Conservation (phyloP, 1,284 basidiomycete genomes). For the Rhodotorula sp. region DNA sequence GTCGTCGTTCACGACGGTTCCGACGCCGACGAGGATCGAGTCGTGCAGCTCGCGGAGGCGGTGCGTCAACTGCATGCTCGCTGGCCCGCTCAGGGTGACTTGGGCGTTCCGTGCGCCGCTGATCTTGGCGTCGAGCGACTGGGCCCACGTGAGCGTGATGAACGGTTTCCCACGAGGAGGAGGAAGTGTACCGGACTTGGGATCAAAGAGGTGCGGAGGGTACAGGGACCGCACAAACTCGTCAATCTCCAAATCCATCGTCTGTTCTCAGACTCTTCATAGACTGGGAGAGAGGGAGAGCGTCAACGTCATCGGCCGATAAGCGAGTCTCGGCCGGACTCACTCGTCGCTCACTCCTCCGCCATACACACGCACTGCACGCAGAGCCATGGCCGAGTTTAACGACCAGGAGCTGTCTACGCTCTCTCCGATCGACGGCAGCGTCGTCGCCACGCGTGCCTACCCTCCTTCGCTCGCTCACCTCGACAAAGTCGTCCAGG, state of each 20-base stretch:
- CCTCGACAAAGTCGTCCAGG: constrained; percentile 62
- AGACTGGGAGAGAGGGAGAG: not conserved
- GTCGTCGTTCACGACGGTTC: constrained; percentile 86
- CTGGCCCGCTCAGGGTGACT: constrained; percentile 75
- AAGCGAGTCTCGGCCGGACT: not conserved
- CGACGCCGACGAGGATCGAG: constrained; percentile 86
- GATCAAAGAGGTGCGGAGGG: constrained; percentile 1
- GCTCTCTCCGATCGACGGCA: constrained; percentile 55
- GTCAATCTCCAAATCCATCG: not conserved
- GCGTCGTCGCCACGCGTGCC: constrained; percentile 48
- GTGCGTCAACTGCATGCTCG: constrained; percentile 94
- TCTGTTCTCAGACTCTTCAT: not conserved
- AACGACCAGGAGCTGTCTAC: constrained; percentile 52
- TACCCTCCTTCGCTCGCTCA: constrained; percentile 51
- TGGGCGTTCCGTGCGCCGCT: constrained; percentile 72
- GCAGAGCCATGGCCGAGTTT: not conserved
- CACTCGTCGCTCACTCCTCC: too few species aligned
- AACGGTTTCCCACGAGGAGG: constrained; percentile 23
- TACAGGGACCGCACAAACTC: not conserved
- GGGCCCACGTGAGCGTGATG: constrained; percentile 88
- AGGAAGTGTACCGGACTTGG: not conserved
- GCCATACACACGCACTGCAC: too few species aligned
- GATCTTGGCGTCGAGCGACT: constrained; percentile 91
- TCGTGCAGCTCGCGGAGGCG: constrained; percentile 69
- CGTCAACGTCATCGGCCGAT: not conserved